Conservation (phyloP, 2,329 filamentous ascomycete species). For the Sarocladium strictum region DNA sequence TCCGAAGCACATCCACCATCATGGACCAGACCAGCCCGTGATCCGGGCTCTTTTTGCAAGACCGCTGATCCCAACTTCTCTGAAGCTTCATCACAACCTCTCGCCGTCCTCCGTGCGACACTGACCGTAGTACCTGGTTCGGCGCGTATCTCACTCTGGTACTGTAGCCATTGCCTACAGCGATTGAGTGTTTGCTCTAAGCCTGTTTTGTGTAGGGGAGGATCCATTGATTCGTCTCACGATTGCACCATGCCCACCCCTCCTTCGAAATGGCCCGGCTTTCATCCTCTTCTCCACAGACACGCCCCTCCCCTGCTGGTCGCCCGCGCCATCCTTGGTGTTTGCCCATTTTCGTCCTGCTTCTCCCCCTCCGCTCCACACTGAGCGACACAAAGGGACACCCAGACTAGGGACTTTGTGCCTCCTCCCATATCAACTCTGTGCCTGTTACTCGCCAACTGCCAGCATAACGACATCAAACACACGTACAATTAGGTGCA, state of each 20-base stretch:
- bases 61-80: slow-evolving; percentile 1
- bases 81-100: not conserved
- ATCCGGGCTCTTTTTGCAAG: not conserved
- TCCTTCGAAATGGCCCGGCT: not conserved
- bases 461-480: not conserved
- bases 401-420: slow-evolving; percentile 7
- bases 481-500: not conserved
- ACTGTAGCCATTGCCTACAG: not conserved
- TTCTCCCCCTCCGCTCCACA: slow-evolving; percentile 8
- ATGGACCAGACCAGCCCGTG: not conserved
- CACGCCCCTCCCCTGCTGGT: slow-evolving; percentile 3
- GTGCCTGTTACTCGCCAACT: not conserved
- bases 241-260: not conserved
- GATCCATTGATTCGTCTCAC: not conserved
- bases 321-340: slow-evolving; percentile 1
- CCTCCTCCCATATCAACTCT: not conserved
- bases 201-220: no score
- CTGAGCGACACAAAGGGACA: slow-evolving; percentile 5
- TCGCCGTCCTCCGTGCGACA: not conserved
- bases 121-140: not conserved
- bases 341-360: slow-evolving; percentile 10
- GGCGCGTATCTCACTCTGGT: not conserved
- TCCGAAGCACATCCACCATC: slow-evolving; percentile 1
- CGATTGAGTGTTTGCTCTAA: not conserved
- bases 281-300: slow-evolving; percentile 1